Conservation (phyloP, 2,329 filamentous ascomycete species). For the Trichoderma pleuroti region DNA sequence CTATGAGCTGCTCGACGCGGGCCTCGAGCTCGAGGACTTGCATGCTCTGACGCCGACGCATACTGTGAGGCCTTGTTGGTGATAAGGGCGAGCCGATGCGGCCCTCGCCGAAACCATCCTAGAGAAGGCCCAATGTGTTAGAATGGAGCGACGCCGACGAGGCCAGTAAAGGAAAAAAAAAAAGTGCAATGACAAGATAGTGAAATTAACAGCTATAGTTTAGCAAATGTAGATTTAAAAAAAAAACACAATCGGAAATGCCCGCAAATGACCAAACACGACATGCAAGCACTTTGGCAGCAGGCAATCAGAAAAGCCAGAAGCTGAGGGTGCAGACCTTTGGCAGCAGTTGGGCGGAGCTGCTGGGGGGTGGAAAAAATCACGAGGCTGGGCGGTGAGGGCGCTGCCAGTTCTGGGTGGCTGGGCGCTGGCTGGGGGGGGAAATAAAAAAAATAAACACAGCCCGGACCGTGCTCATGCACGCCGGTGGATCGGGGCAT, state of each 20-base stretch:
- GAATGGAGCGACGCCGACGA: constrained; percentile 12
- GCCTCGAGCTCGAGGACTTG: constrained; percentile 90
- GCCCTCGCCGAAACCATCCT: constrained; percentile 94
- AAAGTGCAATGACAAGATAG: neutral
- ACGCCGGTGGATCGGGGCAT: constrained; percentile 10
- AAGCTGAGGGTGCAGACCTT: constrained; percentile 7
- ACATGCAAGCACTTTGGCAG: constrained; percentile 17
- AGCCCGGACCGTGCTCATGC: neutral
- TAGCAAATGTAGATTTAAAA: too few relatives aligned
- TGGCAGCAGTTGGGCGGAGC: constrained; percentile 5
- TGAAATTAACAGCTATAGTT: neutral
- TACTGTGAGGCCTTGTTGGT: constrained; percentile 88
- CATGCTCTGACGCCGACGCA: constrained; percentile 97
- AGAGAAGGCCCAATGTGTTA: constrained; percentile 2
- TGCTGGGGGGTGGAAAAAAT: constrained; percentile 11
- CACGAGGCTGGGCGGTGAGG: constrained; percentile 18
- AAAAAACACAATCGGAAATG: neutral
- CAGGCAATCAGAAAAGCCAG: constrained; percentile 16
- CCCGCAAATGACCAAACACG: constrained; percentile 13
- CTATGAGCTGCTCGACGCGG: constrained; percentile 75
- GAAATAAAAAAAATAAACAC: neutral
- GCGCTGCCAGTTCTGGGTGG: neutral
- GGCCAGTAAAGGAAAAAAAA: neutral
- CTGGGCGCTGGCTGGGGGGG: neutral
- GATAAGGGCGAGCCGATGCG: constrained; percentile 82